Base-by-base conservation (phyloP, 2,329 filamentous ascomycete genomes). In the Xylogone sp. region DNA sequence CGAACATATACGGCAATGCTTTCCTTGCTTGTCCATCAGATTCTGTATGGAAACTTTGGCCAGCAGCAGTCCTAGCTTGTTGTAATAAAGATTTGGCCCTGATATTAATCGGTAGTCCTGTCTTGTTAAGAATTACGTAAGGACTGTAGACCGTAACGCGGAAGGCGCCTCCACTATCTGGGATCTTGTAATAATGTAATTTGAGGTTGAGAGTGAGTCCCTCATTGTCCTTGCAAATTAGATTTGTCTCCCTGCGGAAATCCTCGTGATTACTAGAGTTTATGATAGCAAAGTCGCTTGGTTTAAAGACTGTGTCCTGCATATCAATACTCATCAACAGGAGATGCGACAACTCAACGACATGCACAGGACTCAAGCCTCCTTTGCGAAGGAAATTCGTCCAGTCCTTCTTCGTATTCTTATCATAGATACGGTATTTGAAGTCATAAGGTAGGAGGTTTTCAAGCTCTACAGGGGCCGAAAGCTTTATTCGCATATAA, bases 381-480 rank as follows among this genome's bases (percentile, higher is more conserved):
- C 95, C 94, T 69, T 97, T 97, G 52, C 94, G 84, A 45, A 99
- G 74, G 72, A 99, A 99, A 68, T 99, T 99, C 3, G 90, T 95
- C 94, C 94, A 99, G 67, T 99, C 94, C 67, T 95, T 96, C 76
- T 93, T 95, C 0, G 92, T 97, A 68, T 96, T 95, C 74, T 95
- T 97, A 74, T 99, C 94, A 65, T 97, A 99, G 50, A 99, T 97
- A 50, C 93, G 85, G 69, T 99, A 99, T 70, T 99, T 97, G 82
- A 99, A 99, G 70, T 99, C 94, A 65, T 94, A 97, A 0, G 94
- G 94, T 34, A 99, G 73, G 43, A 99, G 74, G 59, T 99, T 99
- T 68, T 99, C 93, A 3, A 99, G 79, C 46, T 96, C 93, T 13
- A 99, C 83, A 0, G 95, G 94, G 0, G 94, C 93, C 21, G 90